These are phyloP conservation scores for Blastobotrys petasosporus DNA, from an alignment of 1,139 yeast species.

Conservation along the genomic window DNA sequence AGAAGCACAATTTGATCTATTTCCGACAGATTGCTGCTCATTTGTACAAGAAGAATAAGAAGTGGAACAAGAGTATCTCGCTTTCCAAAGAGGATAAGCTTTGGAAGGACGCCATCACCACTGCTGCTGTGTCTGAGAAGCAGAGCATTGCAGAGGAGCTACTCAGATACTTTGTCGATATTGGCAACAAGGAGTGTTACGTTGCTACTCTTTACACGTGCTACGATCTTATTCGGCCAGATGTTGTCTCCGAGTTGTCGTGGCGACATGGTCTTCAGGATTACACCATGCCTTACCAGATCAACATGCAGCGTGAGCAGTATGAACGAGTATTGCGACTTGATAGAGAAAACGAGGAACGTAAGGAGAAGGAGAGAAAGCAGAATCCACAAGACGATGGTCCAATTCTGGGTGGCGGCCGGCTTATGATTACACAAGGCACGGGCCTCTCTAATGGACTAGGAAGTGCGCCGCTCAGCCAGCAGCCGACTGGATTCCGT, in stretches of 20 bases:
- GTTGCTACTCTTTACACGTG: conserved; percentile 85
- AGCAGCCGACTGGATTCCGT: conserved; percentile 11
- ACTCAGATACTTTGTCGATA: conserved; percentile 87
- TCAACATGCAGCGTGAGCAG: conserved; percentile 73
- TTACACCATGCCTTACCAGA: conserved; percentile 86
- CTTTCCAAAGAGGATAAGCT: conserved; percentile 86
- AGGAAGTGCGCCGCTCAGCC: conserved; percentile 13
- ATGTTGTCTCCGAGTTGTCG: conserved; percentile 79
- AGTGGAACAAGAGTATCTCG: conserved; percentile 83
- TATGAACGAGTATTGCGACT: conserved; percentile 59
- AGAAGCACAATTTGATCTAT: conserved; percentile 82
- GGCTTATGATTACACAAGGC: conserved; percentile 34
- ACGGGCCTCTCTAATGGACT: conserved; percentile 21
- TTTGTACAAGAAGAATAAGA: conserved; percentile 88
- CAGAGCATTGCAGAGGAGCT: conserved; percentile 82
- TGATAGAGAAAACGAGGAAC: conserved; percentile 61
- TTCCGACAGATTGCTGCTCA: conserved; percentile 96
- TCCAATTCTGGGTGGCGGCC: conserved; percentile 33
- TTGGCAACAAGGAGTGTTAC: conserved; percentile 94
- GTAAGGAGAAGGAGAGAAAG: conserved; percentile 57
- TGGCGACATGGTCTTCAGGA: conserved; percentile 83
- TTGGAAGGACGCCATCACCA: conserved; percentile 91
- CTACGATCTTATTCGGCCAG: conserved; percentile 73
- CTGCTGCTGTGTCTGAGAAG: conserved; percentile 80
- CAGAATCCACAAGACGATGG: conserved; percentile 43